Evolutionary conservation across 352 stramenopile species (phyloP), one percentile per base, ranked within the genome.

Genomic region (Globisporangium radiosum): DNA sequence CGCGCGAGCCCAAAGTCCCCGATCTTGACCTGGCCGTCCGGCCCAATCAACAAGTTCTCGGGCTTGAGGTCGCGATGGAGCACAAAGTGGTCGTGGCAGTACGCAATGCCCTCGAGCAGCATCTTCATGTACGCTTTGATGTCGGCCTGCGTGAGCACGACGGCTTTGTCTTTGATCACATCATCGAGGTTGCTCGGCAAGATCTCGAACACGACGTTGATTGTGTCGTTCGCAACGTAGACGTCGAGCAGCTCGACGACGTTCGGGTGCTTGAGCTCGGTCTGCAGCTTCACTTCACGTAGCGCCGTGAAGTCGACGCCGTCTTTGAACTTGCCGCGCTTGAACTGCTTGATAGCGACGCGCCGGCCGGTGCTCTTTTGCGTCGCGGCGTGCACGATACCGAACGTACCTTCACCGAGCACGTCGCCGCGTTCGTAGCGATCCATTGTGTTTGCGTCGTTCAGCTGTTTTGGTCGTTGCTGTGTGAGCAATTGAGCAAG

Each of bases 81-180:
- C 39, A 95, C 82, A 58, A 80, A 92, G 70, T 92, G 81, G 9
- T 76, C 75, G 66, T 95, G 87, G 57, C 86, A 89, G 56, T 92
- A 90, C 42, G 75, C 78, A 47, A 94, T 64, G 1, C 85, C 87
- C 13, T 78, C 64, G 13, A 94, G 72, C 47, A 93, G 71, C 87
- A 94, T 94, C 62, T 87, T 71, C 85, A 96, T 91, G 76, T 94
- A 94, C 36, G 73, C 68, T 66, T 94, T 96, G 62, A 96, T 92
- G 57, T 95, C 79, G 3, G 77, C 72, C 36, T 88, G 80, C 40
- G 85, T 88, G 57, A 96, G 73, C 57, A 95, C 76, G 55, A 95
- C 72, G 0, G 76, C 75, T 66, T 95, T 95, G 70, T 94, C 81
- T 66, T 95, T 93, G 64, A 96, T 90, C 25, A 95, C 81, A 52